Conservation (phyloP, 2,329 filamentous ascomycete species). For the Paecilomyces dactylethromorphus region DNA sequence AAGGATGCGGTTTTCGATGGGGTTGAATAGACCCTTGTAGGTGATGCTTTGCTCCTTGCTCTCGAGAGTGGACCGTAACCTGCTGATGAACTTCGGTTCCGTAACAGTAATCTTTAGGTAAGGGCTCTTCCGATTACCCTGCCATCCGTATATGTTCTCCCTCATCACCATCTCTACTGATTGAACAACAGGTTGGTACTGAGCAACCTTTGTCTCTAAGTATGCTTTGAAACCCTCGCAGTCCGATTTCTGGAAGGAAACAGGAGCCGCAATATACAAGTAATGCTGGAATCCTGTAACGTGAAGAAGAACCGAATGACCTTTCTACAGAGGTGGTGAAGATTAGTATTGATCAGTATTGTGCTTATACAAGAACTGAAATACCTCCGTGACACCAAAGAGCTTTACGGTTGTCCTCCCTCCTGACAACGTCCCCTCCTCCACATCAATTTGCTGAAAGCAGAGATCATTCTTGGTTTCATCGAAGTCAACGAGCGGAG, state of each 20-base stretch:
- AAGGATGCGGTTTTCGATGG: slow-evolving; percentile 62
- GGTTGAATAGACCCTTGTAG: slow-evolving; percentile 85
- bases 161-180: slow-evolving; percentile 75
- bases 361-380: slow-evolving; percentile 4
- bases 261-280: slow-evolving; percentile 82
- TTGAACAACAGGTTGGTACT: slow-evolving; percentile 67
- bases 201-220: slow-evolving; percentile 71
- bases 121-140: slow-evolving; percentile 84
- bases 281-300: slow-evolving; percentile 96
- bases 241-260: slow-evolving; percentile 72
- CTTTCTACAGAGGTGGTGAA: slow-evolving; percentile 36
- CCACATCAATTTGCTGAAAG: slow-evolving; percentile 93
- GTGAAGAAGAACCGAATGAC: slow-evolving; percentile 89
- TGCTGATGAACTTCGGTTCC: slow-evolving; percentile 77
- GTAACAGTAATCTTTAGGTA: slow-evolving; percentile 91
- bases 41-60: slow-evolving; percentile 60
- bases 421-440: slow-evolving; percentile 77
- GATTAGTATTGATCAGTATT: slow-evolving; percentile 8
- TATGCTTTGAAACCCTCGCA: slow-evolving; percentile 72
- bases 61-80: slow-evolving; percentile 70
- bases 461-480: slow-evolving; percentile 63
- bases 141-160: slow-evolving; percentile 90
- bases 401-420: slow-evolving; percentile 77
- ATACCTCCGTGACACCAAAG: slow-evolving; percentile 81
- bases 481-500: slow-evolving; percentile 55